Evolutionary conservation across 2,329 filamentous ascomycete genomes (phyloP), one percentile per base, ranked within the genome.

Genomic region (Alternaria sp.): DNA sequence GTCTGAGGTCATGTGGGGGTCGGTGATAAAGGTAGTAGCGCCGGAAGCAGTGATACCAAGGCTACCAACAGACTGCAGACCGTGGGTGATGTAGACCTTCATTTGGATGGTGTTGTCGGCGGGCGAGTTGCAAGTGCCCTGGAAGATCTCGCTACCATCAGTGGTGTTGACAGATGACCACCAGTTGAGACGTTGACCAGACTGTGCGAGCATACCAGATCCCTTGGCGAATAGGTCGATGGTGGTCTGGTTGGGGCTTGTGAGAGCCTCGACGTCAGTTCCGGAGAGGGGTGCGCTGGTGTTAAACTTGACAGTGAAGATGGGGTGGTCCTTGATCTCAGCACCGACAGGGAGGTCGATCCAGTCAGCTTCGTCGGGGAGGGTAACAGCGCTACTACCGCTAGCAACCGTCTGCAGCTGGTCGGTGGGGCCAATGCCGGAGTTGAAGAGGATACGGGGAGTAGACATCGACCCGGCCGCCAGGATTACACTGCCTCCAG

Each of bases 391-490:
- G 53, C 77, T 80, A 26, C 50, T 65, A 17, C 78, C 75, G 48
- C 77, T 78, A 51, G 78, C 72, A 24, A 83, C 81, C 10, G 75
- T 79, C 60, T 79, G 69, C 23, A 83, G 77, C 63, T 82, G 79
- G 45, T 79, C 76, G n/a, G 73, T 69, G 8, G 87, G 87, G 2
- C 88, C 90, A 62, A 90, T 91, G 63, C 89, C 87, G 77, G 85
- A 88, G 70, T 88, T 83, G 75, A 90, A 81, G 1, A 92, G 81
- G 50, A 92, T 80, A 72, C 89, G 89, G 17, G 88, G 83, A 3
- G 87, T 88, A 13, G 87, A 88, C 67, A 91, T 89, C 0, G 88
- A 79, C 33, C 89, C 89, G 0, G 89, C 85, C 11, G 89, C 83
- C 26, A 91, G 79, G 58, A 92, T 82, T 14, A 91, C 88, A 29